phyloP scores from a whole-genome alignment of 768 basidiomycete species.

The Leccinum truebloodii region DNA sequence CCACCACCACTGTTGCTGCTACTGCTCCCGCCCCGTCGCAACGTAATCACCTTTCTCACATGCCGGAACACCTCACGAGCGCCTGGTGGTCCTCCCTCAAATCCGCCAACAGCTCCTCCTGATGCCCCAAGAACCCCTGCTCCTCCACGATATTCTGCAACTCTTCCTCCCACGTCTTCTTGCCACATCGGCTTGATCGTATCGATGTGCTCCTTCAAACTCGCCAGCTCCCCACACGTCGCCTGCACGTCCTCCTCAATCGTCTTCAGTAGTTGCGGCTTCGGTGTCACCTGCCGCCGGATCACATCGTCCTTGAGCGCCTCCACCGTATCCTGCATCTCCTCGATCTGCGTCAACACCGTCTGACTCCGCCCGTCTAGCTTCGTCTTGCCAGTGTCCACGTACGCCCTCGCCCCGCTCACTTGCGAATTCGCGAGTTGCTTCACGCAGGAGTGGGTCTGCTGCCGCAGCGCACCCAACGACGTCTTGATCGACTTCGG shows the following conservation, averaged over 20 bases:
- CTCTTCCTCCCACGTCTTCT: slow-evolving; percentile 98
- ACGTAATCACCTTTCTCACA: slow-evolving; percentile 83
- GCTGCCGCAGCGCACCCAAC: slow-evolving; percentile 71
- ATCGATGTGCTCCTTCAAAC: slow-evolving; percentile 80
- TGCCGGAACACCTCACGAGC: slow-evolving; percentile 83
- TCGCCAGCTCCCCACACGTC: slow-evolving; percentile 68
- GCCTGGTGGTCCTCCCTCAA: slow-evolving; percentile 92
- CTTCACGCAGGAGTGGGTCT: slow-evolving; percentile 80
- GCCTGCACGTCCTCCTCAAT: slow-evolving; percentile 72
- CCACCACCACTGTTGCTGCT: not conserved
- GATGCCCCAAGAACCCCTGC: slow-evolving; percentile 90
- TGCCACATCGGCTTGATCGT: slow-evolving; percentile 94
- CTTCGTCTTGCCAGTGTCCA: slow-evolving; percentile 89
- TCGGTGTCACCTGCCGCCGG: slow-evolving; percentile 85
- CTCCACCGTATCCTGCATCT: slow-evolving; percentile 90
- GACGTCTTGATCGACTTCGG: slow-evolving; percentile 89
- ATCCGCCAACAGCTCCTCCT: slow-evolving; percentile 88
- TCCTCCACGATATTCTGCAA: slow-evolving; percentile 96
- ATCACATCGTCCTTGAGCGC: slow-evolving; percentile 87
- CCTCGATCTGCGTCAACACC: slow-evolving; percentile 89
- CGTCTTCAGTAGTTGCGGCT: slow-evolving; percentile 63
- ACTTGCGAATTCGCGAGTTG: slow-evolving; percentile 81
- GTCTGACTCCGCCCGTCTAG: slow-evolving; percentile 90
- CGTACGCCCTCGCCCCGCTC: slow-evolving; percentile 83
- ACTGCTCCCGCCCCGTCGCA: slow-evolving; percentile 34